Conservation (phyloP, 179 eudicot genomes). For the Gypsophila paniculata region DNA sequence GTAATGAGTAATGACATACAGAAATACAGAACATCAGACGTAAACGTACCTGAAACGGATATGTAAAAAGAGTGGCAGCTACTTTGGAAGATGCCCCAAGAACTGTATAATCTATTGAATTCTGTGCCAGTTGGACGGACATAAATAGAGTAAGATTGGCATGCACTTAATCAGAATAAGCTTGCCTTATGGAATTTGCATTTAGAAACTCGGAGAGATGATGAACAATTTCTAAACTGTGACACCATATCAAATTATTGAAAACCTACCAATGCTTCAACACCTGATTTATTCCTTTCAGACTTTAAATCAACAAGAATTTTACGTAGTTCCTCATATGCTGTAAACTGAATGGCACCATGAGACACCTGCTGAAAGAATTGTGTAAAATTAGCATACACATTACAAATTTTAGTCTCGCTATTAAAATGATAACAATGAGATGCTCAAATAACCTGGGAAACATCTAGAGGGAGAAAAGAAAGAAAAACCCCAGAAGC, state of each 20-base stretch:
- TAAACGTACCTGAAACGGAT: conserved; percentile 78
- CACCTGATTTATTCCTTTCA: conserved; percentile 29
- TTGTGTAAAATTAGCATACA: conserved; percentile 20
- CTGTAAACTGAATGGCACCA: conserved; percentile 98
- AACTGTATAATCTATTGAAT: conserved; percentile 70
- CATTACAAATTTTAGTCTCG: neutral
- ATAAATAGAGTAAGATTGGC: conserved; percentile 12
- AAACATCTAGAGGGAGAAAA: neutral
- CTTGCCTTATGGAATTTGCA: neutral
- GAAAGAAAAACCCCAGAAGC: neutral
- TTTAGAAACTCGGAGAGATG: neutral
- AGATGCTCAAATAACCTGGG: neutral
- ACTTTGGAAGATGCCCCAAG: conserved; percentile 92
- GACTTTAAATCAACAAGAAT: conserved; percentile 44
- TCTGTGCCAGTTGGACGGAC: conserved; percentile 45
- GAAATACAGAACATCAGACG: conserved; percentile 6
- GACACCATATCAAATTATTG: neutral
- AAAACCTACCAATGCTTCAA: conserved; percentile 54
- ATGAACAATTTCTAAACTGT: neutral
- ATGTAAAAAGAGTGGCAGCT: conserved; percentile 76
- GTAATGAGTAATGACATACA: neutral
- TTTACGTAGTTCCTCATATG: conserved; percentile 89
- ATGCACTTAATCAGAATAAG: conserved; percentile 11
- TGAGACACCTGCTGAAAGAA: conserved; percentile 81
- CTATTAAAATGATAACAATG: neutral